phyloP scores from a whole-genome alignment of 2,329 filamentous ascomycete species.

The Chrysoporthe austroafricana region DNA sequence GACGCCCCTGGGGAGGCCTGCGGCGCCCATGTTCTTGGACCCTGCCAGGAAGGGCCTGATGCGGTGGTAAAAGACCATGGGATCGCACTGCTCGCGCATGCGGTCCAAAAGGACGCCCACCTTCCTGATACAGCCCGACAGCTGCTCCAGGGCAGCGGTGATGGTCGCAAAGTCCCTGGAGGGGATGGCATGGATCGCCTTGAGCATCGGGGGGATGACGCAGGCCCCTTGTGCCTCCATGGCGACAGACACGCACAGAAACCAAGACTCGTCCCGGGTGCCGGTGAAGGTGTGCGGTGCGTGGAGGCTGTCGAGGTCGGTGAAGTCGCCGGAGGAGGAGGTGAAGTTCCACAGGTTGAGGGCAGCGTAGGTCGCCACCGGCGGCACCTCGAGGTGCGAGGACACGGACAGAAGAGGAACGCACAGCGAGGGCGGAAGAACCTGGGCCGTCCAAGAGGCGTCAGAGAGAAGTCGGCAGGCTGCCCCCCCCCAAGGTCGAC shows the following conservation, averaged over 20 bases:
- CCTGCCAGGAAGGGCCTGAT: conserved; percentile 90
- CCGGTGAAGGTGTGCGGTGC: conserved; percentile 85
- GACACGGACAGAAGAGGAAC: conserved; percentile 77
- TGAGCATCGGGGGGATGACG: conserved; percentile 76
- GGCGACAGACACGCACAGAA: conserved; percentile 84
- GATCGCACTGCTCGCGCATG: conserved; percentile 90
- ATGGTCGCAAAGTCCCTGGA: conserved; percentile 64
- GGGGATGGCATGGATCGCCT: conserved; percentile 72
- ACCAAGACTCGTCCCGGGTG: conserved; percentile 91
- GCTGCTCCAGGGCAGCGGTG: conserved; percentile 63
- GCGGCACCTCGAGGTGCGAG: conserved; percentile 75
- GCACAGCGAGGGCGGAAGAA: conserved; percentile 75
- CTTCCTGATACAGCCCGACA: conserved; percentile 70
- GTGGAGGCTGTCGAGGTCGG: conserved; percentile 69
- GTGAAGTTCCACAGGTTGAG: conserved; percentile 90
- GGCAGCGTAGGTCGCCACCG: conserved; percentile 88
- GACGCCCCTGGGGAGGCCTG: conserved; percentile 81
- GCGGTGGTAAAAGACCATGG: conserved; percentile 84
- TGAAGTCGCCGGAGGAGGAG: conserved; percentile 57
- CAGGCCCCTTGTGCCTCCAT: conserved; percentile 82
- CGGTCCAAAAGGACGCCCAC: conserved; percentile 71
- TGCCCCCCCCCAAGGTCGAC: too few relatives aligned
- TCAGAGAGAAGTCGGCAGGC: too few relatives aligned
- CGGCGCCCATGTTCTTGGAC: conserved; percentile 87
- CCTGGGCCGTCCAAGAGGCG: conserved; percentile 39